Conservation (phyloP, 2,329 filamentous ascomycete species). For the Ambrosiella beaveri region DNA sequence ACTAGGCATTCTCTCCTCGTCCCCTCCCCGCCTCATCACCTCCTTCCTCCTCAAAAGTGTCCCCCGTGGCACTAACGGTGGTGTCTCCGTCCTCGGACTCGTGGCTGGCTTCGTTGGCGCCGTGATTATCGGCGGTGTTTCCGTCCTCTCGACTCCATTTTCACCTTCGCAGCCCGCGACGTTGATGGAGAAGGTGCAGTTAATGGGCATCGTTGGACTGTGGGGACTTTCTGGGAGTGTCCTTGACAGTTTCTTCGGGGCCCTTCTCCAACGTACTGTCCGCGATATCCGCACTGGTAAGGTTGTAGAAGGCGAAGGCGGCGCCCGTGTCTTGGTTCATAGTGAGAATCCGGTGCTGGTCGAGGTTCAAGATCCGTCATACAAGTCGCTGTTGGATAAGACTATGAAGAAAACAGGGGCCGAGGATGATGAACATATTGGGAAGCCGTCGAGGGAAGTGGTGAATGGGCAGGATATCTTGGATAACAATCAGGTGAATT, state of each 20-base stretch:
- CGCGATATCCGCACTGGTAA: conserved; percentile 69
- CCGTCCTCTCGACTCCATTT: conserved; percentile 51
- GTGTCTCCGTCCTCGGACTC: conserved; percentile 62
- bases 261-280: conserved; percentile 69
- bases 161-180: conserved; percentile 36
- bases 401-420: conserved; percentile 31
- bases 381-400: conserved; percentile 26
- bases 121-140: conserved; percentile 47
- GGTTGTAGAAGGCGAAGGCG: conserved; percentile 74
- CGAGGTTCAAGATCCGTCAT: conserved; percentile 19
- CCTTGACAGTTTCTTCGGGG: conserved; percentile 75
- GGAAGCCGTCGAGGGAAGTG: conserved; percentile 42
- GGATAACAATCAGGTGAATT: conserved; percentile 92
- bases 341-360: conserved; percentile 14
- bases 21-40: conserved; percentile 68
- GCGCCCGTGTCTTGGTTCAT: conserved; percentile 38
- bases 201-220: conserved; percentile 42
- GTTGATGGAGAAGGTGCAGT: conserved; percentile 32
- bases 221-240: conserved; percentile 69
- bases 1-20: conserved; percentile 71
- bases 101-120: conserved; percentile 58
- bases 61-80: conserved; percentile 83
- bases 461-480: conserved; percentile 57
- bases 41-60: conserved; percentile 60
- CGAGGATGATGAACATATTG: conserved; percentile 32